phyloP scores from a whole-genome alignment of 257 asterid species.

The Solanum ossicruentum region DNA sequence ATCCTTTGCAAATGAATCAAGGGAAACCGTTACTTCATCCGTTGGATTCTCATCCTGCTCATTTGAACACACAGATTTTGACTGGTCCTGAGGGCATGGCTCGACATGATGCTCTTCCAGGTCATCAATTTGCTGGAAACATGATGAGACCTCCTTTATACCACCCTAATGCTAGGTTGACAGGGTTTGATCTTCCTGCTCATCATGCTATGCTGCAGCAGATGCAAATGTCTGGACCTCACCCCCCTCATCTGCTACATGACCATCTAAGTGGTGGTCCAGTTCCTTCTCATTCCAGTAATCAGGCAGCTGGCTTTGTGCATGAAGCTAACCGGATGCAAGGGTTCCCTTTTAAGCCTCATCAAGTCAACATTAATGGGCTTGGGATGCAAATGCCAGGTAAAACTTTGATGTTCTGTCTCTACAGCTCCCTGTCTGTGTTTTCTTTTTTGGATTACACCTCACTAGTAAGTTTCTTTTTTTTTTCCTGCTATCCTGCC shows the following conservation, averaged over 20 bases:
- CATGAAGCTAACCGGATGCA: constrained; percentile 50
- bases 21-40: constrained; percentile 40
- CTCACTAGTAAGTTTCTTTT: not conserved
- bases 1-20: constrained; percentile 39
- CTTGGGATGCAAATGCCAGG: constrained; percentile 56
- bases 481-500: not conserved
- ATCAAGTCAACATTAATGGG: constrained; percentile 31
- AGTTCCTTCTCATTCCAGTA: constrained; percentile 30
- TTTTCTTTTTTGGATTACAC: not conserved
- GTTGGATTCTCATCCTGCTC: constrained; percentile 45
- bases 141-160: constrained; percentile 45
- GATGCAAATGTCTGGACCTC: constrained; percentile 54
- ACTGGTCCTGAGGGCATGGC: constrained; percentile 30
- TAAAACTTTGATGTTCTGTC: constrained; percentile 3
- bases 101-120: constrained; percentile 34
- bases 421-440: not conserved
- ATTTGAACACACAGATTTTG: constrained; percentile 41
- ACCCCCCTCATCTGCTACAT: constrained; percentile 25
- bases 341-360: constrained; percentile 46
- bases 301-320: constrained; percentile 33
- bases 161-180: constrained; percentile 38
- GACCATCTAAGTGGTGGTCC: constrained; percentile 43
- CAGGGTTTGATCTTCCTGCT: constrained; percentile 47
- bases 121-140: constrained; percentile 34
- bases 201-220: constrained; percentile 48